Conservation (phyloP, 176 grass and related monocot genomes). For the Oryza rufipogon region DNA sequence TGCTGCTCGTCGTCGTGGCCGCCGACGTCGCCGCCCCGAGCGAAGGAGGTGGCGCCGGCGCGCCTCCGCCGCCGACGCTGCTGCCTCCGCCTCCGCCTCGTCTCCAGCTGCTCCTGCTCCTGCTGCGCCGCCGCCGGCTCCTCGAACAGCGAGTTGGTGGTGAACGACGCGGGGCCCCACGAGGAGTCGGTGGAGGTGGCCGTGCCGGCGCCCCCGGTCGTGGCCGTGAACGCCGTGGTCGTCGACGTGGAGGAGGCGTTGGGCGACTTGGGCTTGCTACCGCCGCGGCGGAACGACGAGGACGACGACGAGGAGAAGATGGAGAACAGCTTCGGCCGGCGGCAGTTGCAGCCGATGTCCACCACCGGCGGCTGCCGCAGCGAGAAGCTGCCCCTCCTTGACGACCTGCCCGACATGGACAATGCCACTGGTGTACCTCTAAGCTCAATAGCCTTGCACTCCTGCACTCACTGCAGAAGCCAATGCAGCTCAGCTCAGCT, state of each 20-base stretch:
- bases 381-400: constrained; percentile 45
- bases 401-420: constrained; percentile 53
- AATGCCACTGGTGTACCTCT: background rate
- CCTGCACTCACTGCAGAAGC: background rate
- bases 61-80: constrained; percentile 44
- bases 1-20: background rate
- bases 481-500: background rate
- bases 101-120: constrained; percentile 44
- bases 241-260: constrained; percentile 63
- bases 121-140: constrained; percentile 13
- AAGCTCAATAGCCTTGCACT: background rate
- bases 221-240: constrained; percentile 62
- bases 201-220: constrained; percentile 52
- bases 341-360: constrained; percentile 95
- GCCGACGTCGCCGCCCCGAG: background rate
- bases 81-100: constrained; percentile 42
- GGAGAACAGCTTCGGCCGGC: constrained; percentile 68
- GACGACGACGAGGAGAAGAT: constrained; percentile 49
- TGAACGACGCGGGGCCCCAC: constrained; percentile 68
- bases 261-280: constrained; percentile 55
- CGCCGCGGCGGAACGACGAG: constrained; percentile 34
- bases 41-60: constrained; percentile 6
- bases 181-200: constrained; percentile 65
- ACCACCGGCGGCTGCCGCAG: constrained; percentile 82
- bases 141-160: constrained; percentile 75